Percentiles rank a stretch among this genome's conserved stretches.
These are phyloP conservation scores for Epithemia pelagica DNA, from an alignment of 108 stramenopile species.

Conservation along the genomic window DNA sequence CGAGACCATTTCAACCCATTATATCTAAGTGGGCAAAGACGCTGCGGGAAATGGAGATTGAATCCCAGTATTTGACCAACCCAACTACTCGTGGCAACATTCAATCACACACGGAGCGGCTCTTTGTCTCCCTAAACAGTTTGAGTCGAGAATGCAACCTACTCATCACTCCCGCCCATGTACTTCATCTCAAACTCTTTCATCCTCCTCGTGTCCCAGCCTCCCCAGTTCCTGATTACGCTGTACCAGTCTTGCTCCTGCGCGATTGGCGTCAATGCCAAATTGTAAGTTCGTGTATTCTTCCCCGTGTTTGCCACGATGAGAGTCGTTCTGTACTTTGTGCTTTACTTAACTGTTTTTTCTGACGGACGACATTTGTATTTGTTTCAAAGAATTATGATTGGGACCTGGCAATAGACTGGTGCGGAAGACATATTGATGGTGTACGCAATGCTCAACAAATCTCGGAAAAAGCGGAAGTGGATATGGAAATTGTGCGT, in stretches of 20 bases:
- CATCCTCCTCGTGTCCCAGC: conserved; percentile 59
- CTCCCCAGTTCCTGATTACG: conserved; percentile 58
- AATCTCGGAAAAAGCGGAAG: conserved; percentile 70
- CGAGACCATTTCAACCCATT: conserved; percentile 58
- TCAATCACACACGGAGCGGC: conserved; percentile 49
- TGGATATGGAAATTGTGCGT: conserved; percentile 85
- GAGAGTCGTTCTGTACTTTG: background rate
- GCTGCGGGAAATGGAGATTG: conserved; percentile 65
- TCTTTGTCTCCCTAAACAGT: conserved; percentile 66
- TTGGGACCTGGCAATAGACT: conserved; percentile 87
- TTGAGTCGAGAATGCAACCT: conserved; percentile 60
- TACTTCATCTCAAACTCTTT: conserved; percentile 67
- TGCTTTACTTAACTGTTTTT: no score
- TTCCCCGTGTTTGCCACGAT: conserved; percentile 46
- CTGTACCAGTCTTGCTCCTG: conserved; percentile 70
- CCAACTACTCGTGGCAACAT: conserved; percentile 31
- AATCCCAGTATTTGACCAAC: conserved; percentile 53
- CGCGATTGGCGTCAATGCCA: conserved; percentile 38
- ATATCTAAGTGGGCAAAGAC: conserved; percentile 64
- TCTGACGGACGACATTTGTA: no score
- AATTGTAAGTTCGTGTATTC: conserved; percentile 22
- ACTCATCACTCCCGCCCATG: conserved; percentile 56
- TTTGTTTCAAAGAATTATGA: conserved; percentile 36
- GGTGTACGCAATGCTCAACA: conserved; percentile 70
- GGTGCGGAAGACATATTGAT: conserved; percentile 87